phyloP scores from a whole-genome alignment of 306 rosid genomes.

The Echinosophora koreensis region DNA sequence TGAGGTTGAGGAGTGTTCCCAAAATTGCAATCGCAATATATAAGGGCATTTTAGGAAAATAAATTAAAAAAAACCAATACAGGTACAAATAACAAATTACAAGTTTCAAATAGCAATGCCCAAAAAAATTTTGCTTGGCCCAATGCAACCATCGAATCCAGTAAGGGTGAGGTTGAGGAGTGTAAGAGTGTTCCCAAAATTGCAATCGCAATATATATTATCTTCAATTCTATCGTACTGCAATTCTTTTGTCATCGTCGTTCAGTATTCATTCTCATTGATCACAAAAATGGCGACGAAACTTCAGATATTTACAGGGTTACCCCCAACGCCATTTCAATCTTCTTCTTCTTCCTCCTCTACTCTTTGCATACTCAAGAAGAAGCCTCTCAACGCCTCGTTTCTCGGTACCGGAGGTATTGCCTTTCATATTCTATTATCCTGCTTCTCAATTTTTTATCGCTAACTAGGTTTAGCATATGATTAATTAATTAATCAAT shows the following conservation, averaged over 20 bases:
- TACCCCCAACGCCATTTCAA: conserved; percentile 58
- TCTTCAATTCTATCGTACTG: conserved; percentile 46
- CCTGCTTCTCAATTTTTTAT: background rate
- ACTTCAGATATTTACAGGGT: conserved; percentile 66
- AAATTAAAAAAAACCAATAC: too few relatives aligned
- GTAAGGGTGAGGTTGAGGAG: background rate
- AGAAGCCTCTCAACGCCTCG: conserved; percentile 66
- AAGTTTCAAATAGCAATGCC: too few relatives aligned
- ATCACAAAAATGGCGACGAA: conserved; percentile 71
- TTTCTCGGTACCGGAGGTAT: conserved; percentile 67
- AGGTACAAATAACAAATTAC: too few relatives aligned
- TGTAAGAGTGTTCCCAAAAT: conserved; percentile 37
- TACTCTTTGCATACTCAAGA: conserved; percentile 52
- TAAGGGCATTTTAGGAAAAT: too few relatives aligned
- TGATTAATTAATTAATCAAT: background rate
- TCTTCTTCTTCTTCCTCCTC: conserved; percentile 61
- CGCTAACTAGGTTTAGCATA: background rate
- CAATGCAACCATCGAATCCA: background rate
- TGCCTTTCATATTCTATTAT: background rate
- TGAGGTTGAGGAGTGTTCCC: conserved; percentile 29
- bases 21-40: too few relatives aligned
- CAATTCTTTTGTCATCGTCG: conserved; percentile 1
- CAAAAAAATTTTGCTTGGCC: too few relatives aligned
- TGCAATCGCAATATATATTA: conserved; percentile 1
- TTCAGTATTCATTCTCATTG: conserved; percentile 15